These are phyloP conservation scores for Eurotiales sp. DNA, from an alignment of 2,329 filamentous ascomycete species.

Conservation along the genomic window DNA sequence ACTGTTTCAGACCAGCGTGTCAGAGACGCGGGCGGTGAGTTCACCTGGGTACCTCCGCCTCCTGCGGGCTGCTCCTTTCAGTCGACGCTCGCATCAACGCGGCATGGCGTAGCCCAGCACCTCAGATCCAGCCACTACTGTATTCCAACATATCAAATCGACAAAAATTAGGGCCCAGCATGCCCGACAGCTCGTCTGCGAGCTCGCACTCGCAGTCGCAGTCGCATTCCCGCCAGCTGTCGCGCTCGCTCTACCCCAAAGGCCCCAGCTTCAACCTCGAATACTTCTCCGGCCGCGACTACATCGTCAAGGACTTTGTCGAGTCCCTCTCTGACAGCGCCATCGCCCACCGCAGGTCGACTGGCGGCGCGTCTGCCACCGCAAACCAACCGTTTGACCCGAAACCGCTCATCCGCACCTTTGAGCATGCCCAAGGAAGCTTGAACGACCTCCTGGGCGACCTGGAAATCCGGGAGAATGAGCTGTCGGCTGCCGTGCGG, in stretches of 20 bases:
- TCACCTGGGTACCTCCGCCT: too few relatives aligned
- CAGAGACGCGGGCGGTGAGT: too few relatives aligned
- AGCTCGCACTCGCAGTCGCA: slow-evolving; percentile 40
- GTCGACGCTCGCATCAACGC: too few relatives aligned
- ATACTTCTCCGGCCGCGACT: slow-evolving; percentile 84
- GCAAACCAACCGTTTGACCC: slow-evolving; percentile 71
- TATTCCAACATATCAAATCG: not conserved
- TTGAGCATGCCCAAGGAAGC: slow-evolving; percentile 66
- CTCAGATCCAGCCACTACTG: too few relatives aligned
- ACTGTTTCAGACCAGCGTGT: too few relatives aligned
- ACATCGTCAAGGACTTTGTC: slow-evolving; percentile 97
- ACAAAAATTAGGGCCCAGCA: slow-evolving; percentile 19
- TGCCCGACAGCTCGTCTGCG: slow-evolving; percentile 37
- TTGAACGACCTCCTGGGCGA: slow-evolving; percentile 63
- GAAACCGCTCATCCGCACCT: slow-evolving; percentile 92
- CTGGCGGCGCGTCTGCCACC: slow-evolving; percentile 34
- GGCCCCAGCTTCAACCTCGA: slow-evolving; percentile 83
- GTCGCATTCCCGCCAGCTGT: slow-evolving; percentile 46
- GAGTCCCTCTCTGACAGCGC: slow-evolving; percentile 86
- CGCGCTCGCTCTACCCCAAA: slow-evolving; percentile 69
- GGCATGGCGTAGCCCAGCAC: too few relatives aligned
- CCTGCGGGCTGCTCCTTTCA: too few relatives aligned
- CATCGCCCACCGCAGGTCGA: slow-evolving; percentile 72
- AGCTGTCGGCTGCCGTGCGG: slow-evolving; percentile 82
- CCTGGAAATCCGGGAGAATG: slow-evolving; percentile 84